A percentile compares a stretch with the other conserved stretches of the same genome.
Conservation (phyloP, 352 stramenopile species). For the Pythium myriotylum region DNA sequence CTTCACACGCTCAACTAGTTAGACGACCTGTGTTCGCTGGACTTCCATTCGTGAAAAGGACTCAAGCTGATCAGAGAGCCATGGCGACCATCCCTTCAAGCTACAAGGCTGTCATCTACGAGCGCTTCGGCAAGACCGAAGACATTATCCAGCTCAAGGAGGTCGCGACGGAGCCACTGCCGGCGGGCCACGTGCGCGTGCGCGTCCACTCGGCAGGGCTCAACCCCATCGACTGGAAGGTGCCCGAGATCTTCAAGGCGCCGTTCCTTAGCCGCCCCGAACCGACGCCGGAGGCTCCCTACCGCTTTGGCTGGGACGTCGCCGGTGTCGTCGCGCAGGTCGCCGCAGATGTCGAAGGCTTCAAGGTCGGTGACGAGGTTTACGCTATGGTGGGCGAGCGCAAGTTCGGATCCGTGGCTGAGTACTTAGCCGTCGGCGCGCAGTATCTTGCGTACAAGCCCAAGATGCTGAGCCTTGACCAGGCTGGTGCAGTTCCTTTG, state of each 20-base stretch:
- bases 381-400: constrained; percentile 21
- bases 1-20: no score
- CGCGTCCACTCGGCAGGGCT: constrained; percentile 17
- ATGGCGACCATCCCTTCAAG: neutral
- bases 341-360: neutral
- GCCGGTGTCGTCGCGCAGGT: neutral
- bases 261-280: neutral
- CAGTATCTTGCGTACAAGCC: constrained; percentile 44
- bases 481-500: constrained; percentile 36
- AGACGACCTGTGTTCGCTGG: no score
- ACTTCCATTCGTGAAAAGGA: no score
- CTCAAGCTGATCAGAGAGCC: neutral
- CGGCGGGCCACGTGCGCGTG: constrained; percentile 16
- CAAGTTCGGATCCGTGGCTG: constrained; percentile 27
- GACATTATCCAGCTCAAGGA: constrained; percentile 13
- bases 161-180: constrained; percentile 7
- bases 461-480: constrained; percentile 34
- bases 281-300: neutral
- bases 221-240: constrained; percentile 16
- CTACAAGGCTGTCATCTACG: constrained; percentile 20
- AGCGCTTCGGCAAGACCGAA: constrained; percentile 8
- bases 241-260: constrained; percentile 6
- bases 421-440: constrained; percentile 40
- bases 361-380: constrained; percentile 12
- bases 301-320: neutral